Conservation (phyloP, 2,329 filamentous ascomycete species). For the Cercospora sojina region DNA sequence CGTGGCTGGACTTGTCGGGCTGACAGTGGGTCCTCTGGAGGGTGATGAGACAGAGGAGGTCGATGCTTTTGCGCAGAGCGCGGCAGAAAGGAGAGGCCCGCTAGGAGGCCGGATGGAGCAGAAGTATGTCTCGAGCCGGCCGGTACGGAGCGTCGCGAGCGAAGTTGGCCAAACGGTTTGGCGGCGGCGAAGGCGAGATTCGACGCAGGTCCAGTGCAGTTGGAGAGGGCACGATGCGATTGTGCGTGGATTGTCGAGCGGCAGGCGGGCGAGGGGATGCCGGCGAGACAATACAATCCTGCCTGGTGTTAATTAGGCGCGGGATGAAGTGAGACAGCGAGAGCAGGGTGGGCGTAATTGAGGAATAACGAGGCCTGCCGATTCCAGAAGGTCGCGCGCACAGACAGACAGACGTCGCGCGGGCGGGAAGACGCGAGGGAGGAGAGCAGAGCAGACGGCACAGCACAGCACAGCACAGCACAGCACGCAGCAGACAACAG, state of each 20-base stretch:
- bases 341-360: conserved; percentile 22
- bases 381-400: conserved; percentile 26
- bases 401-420: neutral
- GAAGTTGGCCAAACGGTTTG: neutral
- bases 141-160: conserved; percentile 25
- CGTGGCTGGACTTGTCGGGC: conserved; percentile 33
- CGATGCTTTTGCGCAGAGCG: conserved; percentile 22
- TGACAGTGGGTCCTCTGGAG: conserved; percentile 30
- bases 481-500: neutral
- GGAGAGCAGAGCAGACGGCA: neutral
- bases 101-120: conserved; percentile 17
- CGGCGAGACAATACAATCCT: conserved; percentile 16
- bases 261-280: conserved; percentile 22
- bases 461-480: neutral
- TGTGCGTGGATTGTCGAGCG: conserved; percentile 14
- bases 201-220: neutral
- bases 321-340: conserved; percentile 29
- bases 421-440: neutral
- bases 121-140: conserved; percentile 13
- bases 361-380: conserved; percentile 22
- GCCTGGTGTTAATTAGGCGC: conserved; percentile 28
- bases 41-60: conserved; percentile 35
- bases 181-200: neutral
- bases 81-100: conserved; percentile 23
- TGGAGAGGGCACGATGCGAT: neutral